Evolutionary conservation across 345 rosid genomes (phyloP).

Genomic region (Populus euphratica): DNA sequence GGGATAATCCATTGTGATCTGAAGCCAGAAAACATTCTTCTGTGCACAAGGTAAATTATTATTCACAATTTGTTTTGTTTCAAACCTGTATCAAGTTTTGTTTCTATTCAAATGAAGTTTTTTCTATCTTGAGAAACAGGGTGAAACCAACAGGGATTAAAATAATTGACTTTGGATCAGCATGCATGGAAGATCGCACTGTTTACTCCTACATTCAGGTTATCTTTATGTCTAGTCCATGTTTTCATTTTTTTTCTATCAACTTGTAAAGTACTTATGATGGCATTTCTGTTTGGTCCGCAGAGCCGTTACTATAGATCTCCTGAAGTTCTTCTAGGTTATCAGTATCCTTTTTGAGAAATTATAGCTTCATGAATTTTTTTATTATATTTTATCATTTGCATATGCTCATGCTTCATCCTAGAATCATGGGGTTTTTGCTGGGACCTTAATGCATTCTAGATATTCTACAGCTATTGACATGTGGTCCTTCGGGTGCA

Average conservation of each 20-base stretch:
- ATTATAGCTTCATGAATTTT: background rate
- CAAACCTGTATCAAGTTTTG: conserved; percentile 2
- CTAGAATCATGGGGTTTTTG: conserved; percentile 1
- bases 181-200: conserved; percentile 97
- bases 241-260: conserved; percentile 11
- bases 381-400: background rate
- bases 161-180: conserved; percentile 99
- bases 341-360: conserved; percentile 76
- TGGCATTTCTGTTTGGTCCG: conserved; percentile 32
- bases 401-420: background rate
- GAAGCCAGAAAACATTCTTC: conserved; percentile 97
- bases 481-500: conserved; percentile 99
- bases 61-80: conserved; percentile 20
- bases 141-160: conserved; percentile 92
- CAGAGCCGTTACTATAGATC: conserved; percentile 99
- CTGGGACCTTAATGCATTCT: conserved; percentile 40
- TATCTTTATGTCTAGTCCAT: conserved; percentile 9
- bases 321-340: conserved; percentile 97
- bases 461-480: conserved; percentile 97
- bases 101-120: conserved; percentile 13
- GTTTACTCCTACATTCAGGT: conserved; percentile 99
- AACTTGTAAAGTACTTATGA: conserved; percentile 12
- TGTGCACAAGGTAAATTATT: conserved; percentile 72
- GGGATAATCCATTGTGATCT: conserved; percentile 96
- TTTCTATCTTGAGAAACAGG: conserved; percentile 43